A percentile compares a stretch with the other conserved stretches of the same genome.
Conservation (phyloP, 345 rosid genomes). For the Nephelium lappaceum region DNA sequence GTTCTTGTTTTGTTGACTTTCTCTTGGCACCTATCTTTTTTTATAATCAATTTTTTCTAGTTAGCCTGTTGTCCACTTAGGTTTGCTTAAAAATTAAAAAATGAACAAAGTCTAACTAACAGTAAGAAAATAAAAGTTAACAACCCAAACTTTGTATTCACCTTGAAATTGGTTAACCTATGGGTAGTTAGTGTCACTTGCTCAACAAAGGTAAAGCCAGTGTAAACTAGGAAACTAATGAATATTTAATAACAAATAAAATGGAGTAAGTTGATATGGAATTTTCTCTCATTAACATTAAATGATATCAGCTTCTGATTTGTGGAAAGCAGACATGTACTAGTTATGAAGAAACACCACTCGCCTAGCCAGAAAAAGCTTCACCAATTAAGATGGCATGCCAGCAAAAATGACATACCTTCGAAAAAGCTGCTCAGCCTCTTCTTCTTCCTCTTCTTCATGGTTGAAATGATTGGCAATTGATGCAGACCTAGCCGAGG, state of each 20-base stretch:
- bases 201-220: too few species aligned
- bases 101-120: too few species aligned
- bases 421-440: slow-evolving; percentile 85
- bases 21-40: background rate
- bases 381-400: background rate
- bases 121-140: too few species aligned
- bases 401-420: slow-evolving; percentile 43
- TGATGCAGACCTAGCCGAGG: slow-evolving; percentile 47
- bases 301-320: background rate
- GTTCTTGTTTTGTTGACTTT: background rate
- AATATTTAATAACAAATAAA: background rate
- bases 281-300: background rate
- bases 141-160: too few species aligned
- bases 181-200: too few species aligned
- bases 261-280: background rate
- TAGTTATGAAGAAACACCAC: background rate
- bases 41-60: too few species aligned
- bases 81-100: too few species aligned
- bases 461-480: slow-evolving; percentile 25
- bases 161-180: too few species aligned
- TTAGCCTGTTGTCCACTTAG: too few species aligned
- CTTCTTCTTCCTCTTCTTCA: slow-evolving; percentile 70
- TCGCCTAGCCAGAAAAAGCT: background rate
- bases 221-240: background rate
- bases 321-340: background rate